These are phyloP conservation scores for Tylopilus balloui DNA, from an alignment of 768 basidiomycete species.

Conservation along the genomic window DNA sequence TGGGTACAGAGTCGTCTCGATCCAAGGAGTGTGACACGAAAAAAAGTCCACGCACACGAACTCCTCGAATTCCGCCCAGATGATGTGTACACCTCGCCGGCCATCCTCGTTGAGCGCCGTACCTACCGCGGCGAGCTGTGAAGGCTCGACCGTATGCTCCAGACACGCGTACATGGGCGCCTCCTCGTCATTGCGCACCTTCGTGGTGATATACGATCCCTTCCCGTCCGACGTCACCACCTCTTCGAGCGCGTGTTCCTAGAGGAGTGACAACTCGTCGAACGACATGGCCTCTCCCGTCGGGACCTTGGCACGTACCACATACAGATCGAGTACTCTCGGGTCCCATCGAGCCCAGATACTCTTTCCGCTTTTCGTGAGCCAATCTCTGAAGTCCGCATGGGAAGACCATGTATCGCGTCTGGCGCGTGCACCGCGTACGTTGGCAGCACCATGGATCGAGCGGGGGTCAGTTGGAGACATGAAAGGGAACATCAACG, in stretches of 20 bases:
- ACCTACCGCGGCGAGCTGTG: conserved; percentile 21
- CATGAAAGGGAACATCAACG: conserved; percentile 30
- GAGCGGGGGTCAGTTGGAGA: conserved; percentile 26
- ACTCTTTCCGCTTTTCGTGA: conserved; percentile 9
- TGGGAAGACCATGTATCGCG: conserved; percentile 28
- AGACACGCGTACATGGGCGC: conserved; percentile 22
- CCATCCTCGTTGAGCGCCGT: conserved; percentile 6
- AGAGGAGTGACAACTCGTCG: not conserved
- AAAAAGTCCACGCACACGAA: conserved; percentile 23
- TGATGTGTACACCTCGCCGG: conserved; percentile 21
- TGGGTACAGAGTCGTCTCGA: not conserved
- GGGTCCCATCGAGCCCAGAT: conserved; percentile 26
- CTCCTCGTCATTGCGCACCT: conserved; percentile 30
- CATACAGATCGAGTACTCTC: conserved; percentile 19
- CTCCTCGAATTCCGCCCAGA: conserved; percentile 31
- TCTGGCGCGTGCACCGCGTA: conserved; percentile 25
- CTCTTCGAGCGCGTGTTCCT: conserved; percentile 28
- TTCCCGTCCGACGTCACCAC: conserved; percentile 6
- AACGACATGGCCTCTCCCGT: not conserved
- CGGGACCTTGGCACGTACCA: conserved; percentile 13
- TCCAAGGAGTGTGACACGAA: not conserved
- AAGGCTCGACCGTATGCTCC: conserved; percentile 25
- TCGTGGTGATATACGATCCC: conserved; percentile 18
- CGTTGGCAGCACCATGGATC: conserved; percentile 29
- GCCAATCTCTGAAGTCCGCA: conserved; percentile 18